Percentiles rank a stretch among this genome's conserved stretches.
phyloP scores from a whole-genome alignment of 371 early-diverging fungal genomes.

The Mortierella sp. region DNA sequence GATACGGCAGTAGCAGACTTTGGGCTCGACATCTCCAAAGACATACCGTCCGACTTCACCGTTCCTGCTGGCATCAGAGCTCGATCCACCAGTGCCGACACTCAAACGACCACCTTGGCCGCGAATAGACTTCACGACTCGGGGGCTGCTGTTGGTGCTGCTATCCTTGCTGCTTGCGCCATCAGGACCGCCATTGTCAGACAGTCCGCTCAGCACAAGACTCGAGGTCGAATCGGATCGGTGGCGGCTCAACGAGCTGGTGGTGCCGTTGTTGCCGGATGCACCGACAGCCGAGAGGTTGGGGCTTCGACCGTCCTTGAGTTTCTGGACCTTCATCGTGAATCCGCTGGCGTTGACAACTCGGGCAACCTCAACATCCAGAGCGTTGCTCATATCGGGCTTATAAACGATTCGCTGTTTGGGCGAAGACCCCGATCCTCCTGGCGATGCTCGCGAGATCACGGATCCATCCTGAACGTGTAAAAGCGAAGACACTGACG shows the following conservation, averaged over 20 bases:
- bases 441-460: conserved; percentile 26
- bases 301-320: conserved; percentile 36
- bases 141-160: conserved; percentile 60
- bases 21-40: conserved; percentile 80
- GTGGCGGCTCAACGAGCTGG: conserved; percentile 12
- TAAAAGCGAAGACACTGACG: conserved; percentile 39
- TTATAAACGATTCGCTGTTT: conserved; percentile 63
- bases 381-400: conserved; percentile 72
- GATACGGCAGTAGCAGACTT: conserved; percentile 80
- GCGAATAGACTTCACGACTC: conserved; percentile 64
- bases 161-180: conserved; percentile 21
- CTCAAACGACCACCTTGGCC: conserved; percentile 49
- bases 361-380: conserved; percentile 81
- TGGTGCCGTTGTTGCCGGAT: neutral
- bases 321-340: conserved; percentile 44
- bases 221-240: conserved; percentile 44
- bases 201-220: conserved; percentile 23
- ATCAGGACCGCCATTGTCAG: conserved; percentile 38
- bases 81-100: conserved; percentile 9
- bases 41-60: conserved; percentile 78
- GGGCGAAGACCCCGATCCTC: conserved; percentile 1
- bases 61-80: conserved; percentile 49
- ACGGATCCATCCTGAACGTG: conserved; percentile 11
- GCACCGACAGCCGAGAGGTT: conserved; percentile 15
- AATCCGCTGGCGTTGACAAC: conserved; percentile 72